Evolutionary conservation across 2,329 filamentous ascomycete genomes (phyloP).

Genomic region (Aspergillus puulaauensis): DNA sequence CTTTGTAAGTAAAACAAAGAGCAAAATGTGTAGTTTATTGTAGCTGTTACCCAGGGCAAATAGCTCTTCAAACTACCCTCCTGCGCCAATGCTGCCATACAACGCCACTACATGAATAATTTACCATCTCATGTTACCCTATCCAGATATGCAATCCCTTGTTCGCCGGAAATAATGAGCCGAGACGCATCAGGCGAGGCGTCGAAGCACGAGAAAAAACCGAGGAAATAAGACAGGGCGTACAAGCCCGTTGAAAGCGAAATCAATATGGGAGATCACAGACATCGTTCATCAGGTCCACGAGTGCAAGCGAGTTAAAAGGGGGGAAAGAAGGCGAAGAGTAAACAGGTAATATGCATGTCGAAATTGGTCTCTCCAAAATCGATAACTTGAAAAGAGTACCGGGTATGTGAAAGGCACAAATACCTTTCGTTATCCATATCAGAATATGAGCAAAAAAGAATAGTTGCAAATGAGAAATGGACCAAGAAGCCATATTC

Average conservation of each 20-base stretch:
- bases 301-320: not conserved
- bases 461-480: not conserved
- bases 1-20: not conserved
- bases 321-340: not conserved
- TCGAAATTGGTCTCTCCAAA: conserved; percentile 1
- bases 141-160: conserved; percentile 9
- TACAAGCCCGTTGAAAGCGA: conserved; percentile 3
- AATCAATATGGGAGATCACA: conserved; percentile 14
- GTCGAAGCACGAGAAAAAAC: conserved; percentile 3
- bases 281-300: not conserved
- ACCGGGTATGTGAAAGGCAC: not conserved
- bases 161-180: conserved; percentile 6
- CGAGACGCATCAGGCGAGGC: not conserved
- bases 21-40: conserved; percentile 1
- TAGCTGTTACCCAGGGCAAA: not conserved
- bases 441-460: conserved; percentile 5
- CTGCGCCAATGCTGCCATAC: conserved; percentile 11
- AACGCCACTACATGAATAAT: conserved; percentile 9
- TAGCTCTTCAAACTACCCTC: conserved; percentile 3
- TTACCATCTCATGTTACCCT: conserved; percentile 4
- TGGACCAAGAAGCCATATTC: conserved; percentile 4
- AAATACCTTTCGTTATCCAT: conserved; percentile 10
- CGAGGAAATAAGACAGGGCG: conserved; percentile 9
- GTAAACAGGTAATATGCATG: conserved; percentile 1
- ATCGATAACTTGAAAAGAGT: not conserved